Percentiles rank a stretch among this genome's conserved stretches.
Evolutionary conservation across 371 early-diverging fungal species (phyloP).

Genomic region (Apophysomyces variabilis): DNA sequence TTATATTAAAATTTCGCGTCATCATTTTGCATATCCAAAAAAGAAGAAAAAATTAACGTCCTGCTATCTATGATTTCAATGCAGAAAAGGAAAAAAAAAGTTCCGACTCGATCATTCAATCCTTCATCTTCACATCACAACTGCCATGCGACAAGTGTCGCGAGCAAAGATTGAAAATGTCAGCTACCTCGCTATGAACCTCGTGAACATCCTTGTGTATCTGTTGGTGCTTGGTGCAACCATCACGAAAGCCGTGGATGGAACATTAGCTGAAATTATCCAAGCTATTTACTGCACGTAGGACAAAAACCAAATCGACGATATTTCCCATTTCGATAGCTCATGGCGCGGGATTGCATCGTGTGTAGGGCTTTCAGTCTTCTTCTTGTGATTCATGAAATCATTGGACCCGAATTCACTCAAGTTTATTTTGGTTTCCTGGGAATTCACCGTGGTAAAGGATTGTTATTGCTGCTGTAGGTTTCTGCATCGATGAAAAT

Average conservation of each 20-base stretch:
- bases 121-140: conserved; percentile 14
- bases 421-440: conserved; percentile 45
- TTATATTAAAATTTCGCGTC: conserved; percentile 1
- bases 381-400: conserved; percentile 35
- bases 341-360: too few relatives aligned
- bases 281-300: conserved; percentile 47
- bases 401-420: conserved; percentile 27
- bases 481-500: conserved; percentile 5
- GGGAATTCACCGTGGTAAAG: conserved; percentile 38
- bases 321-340: background rate
- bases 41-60: background rate
- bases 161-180: conserved; percentile 42
- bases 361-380: conserved; percentile 26
- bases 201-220: conserved; percentile 31
- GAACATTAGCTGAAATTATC: conserved; percentile 40
- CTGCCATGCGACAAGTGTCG: conserved; percentile 23
- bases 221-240: conserved; percentile 38
- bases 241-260: conserved; percentile 38
- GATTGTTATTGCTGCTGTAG: conserved; percentile 43
- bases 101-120: background rate
- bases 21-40: conserved; percentile 7
- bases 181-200: conserved; percentile 31
- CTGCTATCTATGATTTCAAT: background rate
- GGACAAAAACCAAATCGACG: conserved; percentile 4
- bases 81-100: background rate